These are phyloP conservation scores for Cryptococcus sp. DNA, from an alignment of 1,284 basidiomycete species.

Conservation along the genomic window DNA sequence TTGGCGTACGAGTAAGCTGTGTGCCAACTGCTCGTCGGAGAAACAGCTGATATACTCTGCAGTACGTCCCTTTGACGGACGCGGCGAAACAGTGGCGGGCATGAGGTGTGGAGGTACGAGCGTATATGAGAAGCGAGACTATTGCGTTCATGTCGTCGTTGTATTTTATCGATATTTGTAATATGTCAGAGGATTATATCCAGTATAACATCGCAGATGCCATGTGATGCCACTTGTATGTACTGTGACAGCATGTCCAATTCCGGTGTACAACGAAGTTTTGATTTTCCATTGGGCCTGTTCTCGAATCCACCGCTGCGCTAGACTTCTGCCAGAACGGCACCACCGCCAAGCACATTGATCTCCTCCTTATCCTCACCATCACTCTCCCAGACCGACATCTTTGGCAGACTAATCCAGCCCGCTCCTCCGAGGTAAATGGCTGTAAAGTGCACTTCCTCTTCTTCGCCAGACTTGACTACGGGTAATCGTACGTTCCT, in stretches of 20 bases:
- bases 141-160: too few species aligned
- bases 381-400: conserved; percentile 39
- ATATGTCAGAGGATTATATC: too few species aligned
- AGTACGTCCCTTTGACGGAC: conserved; percentile 57
- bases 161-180: too few species aligned
- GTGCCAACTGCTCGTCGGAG: not conserved
- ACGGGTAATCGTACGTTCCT: conserved; percentile 28
- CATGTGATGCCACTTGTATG: too few species aligned
- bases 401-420: conserved; percentile 35
- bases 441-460: conserved; percentile 26
- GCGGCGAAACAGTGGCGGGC: conserved; percentile 41
- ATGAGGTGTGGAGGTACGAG: not conserved
- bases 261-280: too few species aligned
- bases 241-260: too few species aligned
- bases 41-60: not conserved
- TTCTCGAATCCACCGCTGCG: too few species aligned
- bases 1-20: conserved; percentile 73
- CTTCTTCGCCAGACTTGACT: conserved; percentile 26
- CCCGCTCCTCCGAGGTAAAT: conserved; percentile 34
- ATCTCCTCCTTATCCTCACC: conserved; percentile 38
- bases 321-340: too few species aligned
- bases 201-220: too few species aligned
- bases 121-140: not conserved
- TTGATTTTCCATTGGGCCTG: too few species aligned
- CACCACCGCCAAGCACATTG: conserved; percentile 17